Evolutionary conservation across 2,329 filamentous ascomycete species (phyloP), one percentile per base, ranked within the genome.

Genomic region (Aspergillus intermedius): DNA sequence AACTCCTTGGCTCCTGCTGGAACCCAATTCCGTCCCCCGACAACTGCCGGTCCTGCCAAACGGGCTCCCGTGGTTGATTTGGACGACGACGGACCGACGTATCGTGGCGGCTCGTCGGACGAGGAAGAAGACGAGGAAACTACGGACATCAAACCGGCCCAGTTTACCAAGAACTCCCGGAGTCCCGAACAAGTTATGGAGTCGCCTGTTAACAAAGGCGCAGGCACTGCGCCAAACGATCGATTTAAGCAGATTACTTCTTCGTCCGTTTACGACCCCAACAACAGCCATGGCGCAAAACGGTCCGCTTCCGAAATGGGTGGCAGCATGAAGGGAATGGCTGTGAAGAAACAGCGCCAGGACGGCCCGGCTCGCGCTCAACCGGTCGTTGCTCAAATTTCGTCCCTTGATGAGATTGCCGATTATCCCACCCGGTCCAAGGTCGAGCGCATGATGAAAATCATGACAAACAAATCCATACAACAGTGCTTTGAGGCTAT

Each of bases 1-100:
- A 82, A 75, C 53, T 70, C 81, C 41, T 86, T 94, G 74, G 87
- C 88, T 32, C 87, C 89, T 23, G 79, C 83, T 42, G 87, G 89
- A 5, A 94, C 89, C 0, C 68, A 77, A 8, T 91, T 87, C 60
- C 78, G 80, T 54, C 74, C 80, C 35, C 77, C 73, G 42, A 58
- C 67, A 2, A 63, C 67, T 42, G 62, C 64, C 13, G 64, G 68
- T 19, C 71, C 76, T 41, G 59, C 65, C 42, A 69, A 68, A 51
- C 59, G 65, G 58, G 57, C 63, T 43, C 64, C 70, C 35, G 64
- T 66, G 47, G 58, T 77, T 22, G 73, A 80, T 43, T 70, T 75
- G 13, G 80, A 76, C 5, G 78, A 81, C 45, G 77, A 79, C 40
- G 75, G 74, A 3, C 79, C 80, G 2, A 74, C 75, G 2, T 78